These are phyloP conservation scores for Liquidambar formosana DNA, from an alignment of 164 flowering plant genomes.

Conservation along the genomic window DNA sequence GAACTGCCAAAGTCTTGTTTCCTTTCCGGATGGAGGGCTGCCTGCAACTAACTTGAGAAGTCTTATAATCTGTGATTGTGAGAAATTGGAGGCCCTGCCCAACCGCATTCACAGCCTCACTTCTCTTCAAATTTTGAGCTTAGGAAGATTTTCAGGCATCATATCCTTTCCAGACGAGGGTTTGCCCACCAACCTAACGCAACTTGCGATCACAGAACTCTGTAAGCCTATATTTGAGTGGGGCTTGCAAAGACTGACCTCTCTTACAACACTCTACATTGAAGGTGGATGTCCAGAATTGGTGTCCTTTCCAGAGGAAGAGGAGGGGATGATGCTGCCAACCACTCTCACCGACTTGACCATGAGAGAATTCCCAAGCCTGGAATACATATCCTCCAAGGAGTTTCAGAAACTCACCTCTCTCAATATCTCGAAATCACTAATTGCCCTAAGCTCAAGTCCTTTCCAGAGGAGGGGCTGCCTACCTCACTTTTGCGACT, in stretches of 20 bases:
- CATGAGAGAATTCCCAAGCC: constrained; percentile 5
- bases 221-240: constrained; percentile 10
- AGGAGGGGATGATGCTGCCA: not conserved
- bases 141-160: constrained; percentile 2
- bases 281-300: constrained; percentile 17
- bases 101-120: constrained; percentile 1
- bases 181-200: constrained; percentile 11
- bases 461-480: no score
- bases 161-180: constrained; percentile 13
- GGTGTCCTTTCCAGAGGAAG: constrained; percentile 15
- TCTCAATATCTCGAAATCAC: constrained; percentile 1
- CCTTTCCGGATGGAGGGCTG: not conserved
- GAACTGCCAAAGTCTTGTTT: not conserved
- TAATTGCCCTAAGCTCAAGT: constrained; percentile 6
- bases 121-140: constrained; percentile 3
- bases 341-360: not conserved
- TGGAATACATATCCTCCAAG: constrained; percentile 2
- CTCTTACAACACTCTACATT: constrained; percentile 13
- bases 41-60: constrained; percentile 8
- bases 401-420: constrained; percentile 11
- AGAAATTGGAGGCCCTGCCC: constrained; percentile 13
- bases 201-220: constrained; percentile 9
- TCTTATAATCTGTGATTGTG: constrained; percentile 5
- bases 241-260: constrained; percentile 15
- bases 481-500: no score